These are phyloP conservation scores for Tritrichomonas musculus DNA, from an alignment of 208 protist species.

Conservation along the genomic window DNA sequence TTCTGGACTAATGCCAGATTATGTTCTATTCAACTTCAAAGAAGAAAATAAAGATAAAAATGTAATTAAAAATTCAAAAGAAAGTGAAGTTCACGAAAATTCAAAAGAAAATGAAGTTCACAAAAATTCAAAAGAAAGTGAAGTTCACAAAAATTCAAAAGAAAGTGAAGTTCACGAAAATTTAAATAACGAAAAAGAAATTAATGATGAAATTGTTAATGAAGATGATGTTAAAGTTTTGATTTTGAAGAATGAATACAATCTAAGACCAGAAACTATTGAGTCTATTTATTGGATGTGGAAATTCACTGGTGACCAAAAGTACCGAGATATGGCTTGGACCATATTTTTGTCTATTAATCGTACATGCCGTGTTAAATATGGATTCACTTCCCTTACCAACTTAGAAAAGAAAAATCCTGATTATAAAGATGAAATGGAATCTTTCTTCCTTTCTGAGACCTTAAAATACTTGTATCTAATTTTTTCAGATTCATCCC, in stretches of 20 bases:
- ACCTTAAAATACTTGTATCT: slow-evolving; percentile 78
- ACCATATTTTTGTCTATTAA: slow-evolving; percentile 62
- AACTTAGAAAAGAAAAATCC: too few relatives aligned
- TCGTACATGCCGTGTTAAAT: background rate
- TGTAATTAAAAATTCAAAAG: too few relatives aligned
- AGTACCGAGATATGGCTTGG: slow-evolving; percentile 66
- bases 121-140: too few relatives aligned
- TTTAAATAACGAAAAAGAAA: too few relatives aligned
- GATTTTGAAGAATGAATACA: slow-evolving; percentile 1
- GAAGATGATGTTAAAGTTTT: background rate
- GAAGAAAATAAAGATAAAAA: too few relatives aligned
- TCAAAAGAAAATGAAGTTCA: too few relatives aligned
- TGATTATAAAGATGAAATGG: background rate
- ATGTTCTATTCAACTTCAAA: background rate
- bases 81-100: too few relatives aligned
- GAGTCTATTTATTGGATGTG: slow-evolving; percentile 45
- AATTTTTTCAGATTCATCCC: slow-evolving; percentile 54
- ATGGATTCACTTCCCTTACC: too few relatives aligned
- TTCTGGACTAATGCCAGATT: background rate
- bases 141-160: too few relatives aligned
- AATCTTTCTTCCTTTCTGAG: slow-evolving; percentile 75
- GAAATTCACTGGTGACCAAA: slow-evolving; percentile 48
- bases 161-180: too few relatives aligned
- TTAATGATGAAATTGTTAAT: background rate
- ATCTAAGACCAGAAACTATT: slow-evolving; percentile 52